Conservation (phyloP, 2,329 filamentous ascomycete species). For the Paracorniculantispora psalliotae region DNA sequence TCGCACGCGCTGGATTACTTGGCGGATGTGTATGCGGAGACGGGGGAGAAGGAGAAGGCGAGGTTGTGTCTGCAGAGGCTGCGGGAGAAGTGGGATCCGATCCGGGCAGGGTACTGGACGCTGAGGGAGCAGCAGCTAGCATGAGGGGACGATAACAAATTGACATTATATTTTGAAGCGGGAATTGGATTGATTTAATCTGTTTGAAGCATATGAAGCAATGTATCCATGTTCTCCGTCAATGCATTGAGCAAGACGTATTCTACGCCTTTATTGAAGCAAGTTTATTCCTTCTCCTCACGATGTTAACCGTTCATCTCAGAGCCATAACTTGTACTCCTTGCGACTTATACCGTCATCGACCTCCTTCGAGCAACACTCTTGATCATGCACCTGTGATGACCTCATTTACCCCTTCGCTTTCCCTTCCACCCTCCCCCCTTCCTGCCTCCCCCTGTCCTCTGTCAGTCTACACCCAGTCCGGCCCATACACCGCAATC, state of each 20-base stretch:
- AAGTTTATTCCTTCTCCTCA: no score
- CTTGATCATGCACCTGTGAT: no score
- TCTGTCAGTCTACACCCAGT: background rate
- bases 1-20: conserved; percentile 67
- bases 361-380: no score
- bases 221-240: no score
- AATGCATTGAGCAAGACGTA: no score
- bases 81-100: conserved; percentile 82
- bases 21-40: conserved; percentile 60
- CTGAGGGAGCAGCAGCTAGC: conserved; percentile 38
- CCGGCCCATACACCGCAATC: background rate
- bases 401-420: background rate
- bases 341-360: no score
- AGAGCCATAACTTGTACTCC: no score
- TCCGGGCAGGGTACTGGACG: conserved; percentile 89
- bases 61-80: conserved; percentile 66
- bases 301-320: no score
- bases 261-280: no score
- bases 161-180: no score
- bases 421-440: background rate
- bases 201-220: no score
- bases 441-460: background rate
- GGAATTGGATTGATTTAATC: no score
- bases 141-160: background rate
- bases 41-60: conserved; percentile 57